Base-by-base conservation (phyloP, 1,139 yeast species). In the Zhuliangozyma blackwelliae region DNA sequence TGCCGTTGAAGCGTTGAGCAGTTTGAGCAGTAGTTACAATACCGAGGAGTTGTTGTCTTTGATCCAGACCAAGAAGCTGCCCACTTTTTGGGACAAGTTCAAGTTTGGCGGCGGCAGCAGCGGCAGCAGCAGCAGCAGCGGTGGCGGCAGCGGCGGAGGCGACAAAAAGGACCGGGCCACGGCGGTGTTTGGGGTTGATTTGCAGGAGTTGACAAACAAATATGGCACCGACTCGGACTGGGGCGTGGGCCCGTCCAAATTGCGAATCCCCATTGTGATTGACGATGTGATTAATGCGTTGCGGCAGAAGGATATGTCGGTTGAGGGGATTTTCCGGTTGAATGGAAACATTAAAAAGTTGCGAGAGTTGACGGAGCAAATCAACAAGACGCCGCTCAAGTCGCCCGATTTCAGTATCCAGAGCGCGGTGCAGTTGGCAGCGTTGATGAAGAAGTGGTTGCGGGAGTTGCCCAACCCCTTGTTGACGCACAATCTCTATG, bases 241-340 rank as follows among this genome's bases (percentile, higher is more conserved):
- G 28, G 96, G 96, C 3, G 87, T 86, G 29, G 96, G 97, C 0
- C 92, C 95, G 0, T 67, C 81, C 0, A 81, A 80, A 50, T 72
- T 92, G 32, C 72, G 82, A 30, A 85, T 94, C 31, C 99, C 99
- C 0, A 76, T 87, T 36, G 72, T 94, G 32, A 72, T 94, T 36
- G 97, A 92, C 53, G 97, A 92, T 52, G 68, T 90, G 12, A 77
- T 94, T 32, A 77, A 78, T 34, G 87, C 95, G 1, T 77, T 94
- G 66, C 77, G 87, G 40, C 95, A 86, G 41, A 88, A 87, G 69
- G 97, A 92, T 63, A 82, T 94, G 87, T 86, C 97, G 3, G 92
- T 89, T 16, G 98, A 92, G 61, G 98, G 98, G 40, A 85, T 94
- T 8, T 94, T 94, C 69, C 76, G 99, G 52, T 85, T 90, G 55